These are phyloP conservation scores for Aspergillus sparsus DNA, from an alignment of 495 filamentous ascomycete genomes.

Conservation along the genomic window DNA sequence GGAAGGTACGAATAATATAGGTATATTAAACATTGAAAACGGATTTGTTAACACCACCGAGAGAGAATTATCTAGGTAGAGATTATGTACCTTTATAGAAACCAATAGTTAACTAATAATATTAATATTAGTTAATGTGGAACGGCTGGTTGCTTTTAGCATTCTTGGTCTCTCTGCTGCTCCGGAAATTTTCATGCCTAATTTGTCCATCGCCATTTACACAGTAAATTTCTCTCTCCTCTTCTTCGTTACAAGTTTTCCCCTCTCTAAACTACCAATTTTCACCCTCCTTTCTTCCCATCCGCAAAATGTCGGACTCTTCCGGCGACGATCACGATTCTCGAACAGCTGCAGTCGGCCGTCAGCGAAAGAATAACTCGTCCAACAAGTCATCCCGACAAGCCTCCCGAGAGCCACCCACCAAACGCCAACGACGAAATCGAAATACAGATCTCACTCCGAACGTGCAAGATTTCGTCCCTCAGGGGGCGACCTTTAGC, in stretches of 20 bases:
- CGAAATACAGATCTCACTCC: constrained; percentile 21
- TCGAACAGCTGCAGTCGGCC: constrained; percentile 41
- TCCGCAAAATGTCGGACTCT: constrained; percentile 32
- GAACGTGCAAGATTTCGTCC: constrained; percentile 41
- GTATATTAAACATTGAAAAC: too few species aligned
- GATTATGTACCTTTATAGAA: too few species aligned
- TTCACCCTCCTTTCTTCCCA: not conserved
- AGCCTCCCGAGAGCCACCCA: constrained; percentile 30
- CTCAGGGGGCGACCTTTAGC: constrained; percentile 42
- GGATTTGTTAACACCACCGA: too few species aligned
- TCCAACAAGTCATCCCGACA: constrained; percentile 28
- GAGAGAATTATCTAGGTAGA: too few species aligned
- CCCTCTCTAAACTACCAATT: too few species aligned
- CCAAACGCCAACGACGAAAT: constrained; percentile 36
- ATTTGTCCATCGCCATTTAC: not conserved
- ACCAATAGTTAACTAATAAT: not conserved
- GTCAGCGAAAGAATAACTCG: constrained; percentile 25
- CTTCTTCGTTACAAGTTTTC: too few species aligned
- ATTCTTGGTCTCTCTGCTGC: not conserved
- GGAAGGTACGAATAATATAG: too few species aligned
- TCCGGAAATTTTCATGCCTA: not conserved
- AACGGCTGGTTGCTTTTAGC: not conserved
- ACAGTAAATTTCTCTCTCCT: not conserved
- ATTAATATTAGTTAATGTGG: not conserved
- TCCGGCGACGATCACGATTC: constrained; percentile 47